Evolutionary conservation across 257 asterid species (phyloP).

Genomic region (Datura wrightii): DNA sequence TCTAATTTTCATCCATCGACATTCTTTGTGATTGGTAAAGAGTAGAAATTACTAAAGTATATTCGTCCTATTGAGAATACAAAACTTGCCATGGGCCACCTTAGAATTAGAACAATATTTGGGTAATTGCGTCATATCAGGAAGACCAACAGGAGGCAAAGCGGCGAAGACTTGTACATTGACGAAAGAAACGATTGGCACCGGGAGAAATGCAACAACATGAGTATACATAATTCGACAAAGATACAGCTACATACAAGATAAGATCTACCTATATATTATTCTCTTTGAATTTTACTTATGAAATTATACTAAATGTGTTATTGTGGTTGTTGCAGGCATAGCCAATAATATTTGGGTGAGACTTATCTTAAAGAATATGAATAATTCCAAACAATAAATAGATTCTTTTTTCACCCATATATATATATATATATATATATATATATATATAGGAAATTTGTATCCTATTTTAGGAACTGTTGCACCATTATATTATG

Average conservation of each 20-base stretch:
- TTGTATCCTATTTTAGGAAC: constrained; percentile 12
- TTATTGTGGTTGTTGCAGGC: too few species aligned
- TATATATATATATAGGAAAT: background rate
- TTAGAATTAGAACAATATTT: too few species aligned
- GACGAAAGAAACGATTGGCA: background rate
- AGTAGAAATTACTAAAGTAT: too few species aligned
- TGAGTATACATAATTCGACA: too few species aligned
- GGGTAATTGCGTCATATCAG: background rate
- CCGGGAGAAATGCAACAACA: background rate
- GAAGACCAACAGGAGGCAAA: background rate
- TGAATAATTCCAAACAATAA: background rate
- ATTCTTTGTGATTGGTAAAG: background rate
- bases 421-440: background rate
- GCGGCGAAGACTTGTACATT: too few species aligned
- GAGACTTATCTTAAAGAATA: background rate
- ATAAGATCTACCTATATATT: too few species aligned
- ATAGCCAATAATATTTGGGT: background rate
- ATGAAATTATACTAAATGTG: too few species aligned
- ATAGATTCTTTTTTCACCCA: background rate
- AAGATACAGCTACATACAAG: too few species aligned
- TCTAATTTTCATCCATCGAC: too few species aligned
- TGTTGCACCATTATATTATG: background rate
- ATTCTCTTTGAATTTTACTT: too few species aligned
- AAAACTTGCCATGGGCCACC: background rate
- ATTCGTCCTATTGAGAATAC: background rate